Evolutionary conservation across 208 protist genomes (phyloP).

Genomic region (Perkinsela sp.): DNA sequence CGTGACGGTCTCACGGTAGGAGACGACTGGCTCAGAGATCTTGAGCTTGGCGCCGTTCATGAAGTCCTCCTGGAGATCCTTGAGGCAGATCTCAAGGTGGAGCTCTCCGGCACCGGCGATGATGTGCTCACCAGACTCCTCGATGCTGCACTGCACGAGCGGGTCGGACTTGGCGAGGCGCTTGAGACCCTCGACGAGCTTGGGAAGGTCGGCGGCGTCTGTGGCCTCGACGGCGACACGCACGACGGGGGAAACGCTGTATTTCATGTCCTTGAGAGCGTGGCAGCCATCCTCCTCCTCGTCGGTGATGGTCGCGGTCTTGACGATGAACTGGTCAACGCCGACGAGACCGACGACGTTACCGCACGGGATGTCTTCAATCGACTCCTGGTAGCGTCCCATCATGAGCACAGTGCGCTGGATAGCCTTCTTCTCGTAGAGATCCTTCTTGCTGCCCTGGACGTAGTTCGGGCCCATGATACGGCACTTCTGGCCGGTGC

Average conservation of each 20-base stretch:
- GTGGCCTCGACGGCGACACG: conserved; percentile 87
- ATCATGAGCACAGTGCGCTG: conserved; percentile 35
- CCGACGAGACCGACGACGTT: conserved; percentile 93
- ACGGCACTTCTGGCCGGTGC: conserved; percentile 84
- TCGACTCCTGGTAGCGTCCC: conserved; percentile 76
- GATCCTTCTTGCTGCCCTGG: conserved; percentile 81
- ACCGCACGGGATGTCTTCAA: conserved; percentile 87
- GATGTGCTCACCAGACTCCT: conserved; percentile 94
- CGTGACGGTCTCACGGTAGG: conserved; percentile 91
- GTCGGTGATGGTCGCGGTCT: conserved; percentile 89
- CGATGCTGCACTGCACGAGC: conserved; percentile 68
- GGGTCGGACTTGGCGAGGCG: conserved; percentile 85
- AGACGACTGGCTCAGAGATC: conserved; percentile 85
- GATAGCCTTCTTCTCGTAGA: conserved; percentile 29
- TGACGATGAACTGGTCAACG: conserved; percentile 94
- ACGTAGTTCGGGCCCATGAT: conserved; percentile 95
- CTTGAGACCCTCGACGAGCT: conserved; percentile 91
- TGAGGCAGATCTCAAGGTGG: conserved; percentile 96
- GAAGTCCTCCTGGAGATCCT: conserved; percentile 93
- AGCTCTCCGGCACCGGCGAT: conserved; percentile 95
- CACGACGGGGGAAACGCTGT: conserved; percentile 91
- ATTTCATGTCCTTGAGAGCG: conserved; percentile 85
- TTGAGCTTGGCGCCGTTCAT: conserved; percentile 70
- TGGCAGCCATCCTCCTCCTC: conserved; percentile 17
- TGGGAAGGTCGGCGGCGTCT: conserved; percentile 84